Base-by-base conservation (phyloP, 1,284 basidiomycete species). In the Cutaneotrichosporon cutaneum region DNA sequence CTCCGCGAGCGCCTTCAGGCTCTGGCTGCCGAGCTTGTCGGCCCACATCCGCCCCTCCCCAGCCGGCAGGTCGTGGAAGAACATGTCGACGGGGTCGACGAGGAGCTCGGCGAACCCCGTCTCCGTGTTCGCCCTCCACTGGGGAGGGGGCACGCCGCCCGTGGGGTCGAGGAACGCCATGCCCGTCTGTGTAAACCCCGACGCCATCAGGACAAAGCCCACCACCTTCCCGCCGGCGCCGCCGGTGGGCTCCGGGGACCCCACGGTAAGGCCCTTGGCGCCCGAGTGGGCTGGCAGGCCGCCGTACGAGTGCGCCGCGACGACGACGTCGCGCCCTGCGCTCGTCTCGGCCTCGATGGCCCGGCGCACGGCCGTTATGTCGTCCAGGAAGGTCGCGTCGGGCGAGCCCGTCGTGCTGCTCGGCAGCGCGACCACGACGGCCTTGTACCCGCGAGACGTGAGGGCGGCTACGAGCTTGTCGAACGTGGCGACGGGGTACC, bases 31-130 rank as follows among this genome's bases (percentile, higher is more conserved):
- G n/a, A 56, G 42, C 42, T 35, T 9, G 3, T 10, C n/a, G 18
- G 42, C 30, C 54, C 54, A 56, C 27, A 9, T n/a, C 27, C 18
- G 26, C 7, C 18, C 54, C 42, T 56, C 54, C 21, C 47, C 42
- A 8, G 22, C n/a, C 7, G 54, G 54, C 10, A 56, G n/a, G 42
- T 56, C 54, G 54, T 56, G 54, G 54, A 47, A 56, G 42, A 56
- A 56, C 42, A 56, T 32, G 42, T 56, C 54, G 54, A 45, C 42
- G 1, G 54, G 54, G 42, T 56, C 54, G 42, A 33, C 54, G 27
- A 56, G 4, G 3, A 56, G 42, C 18, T 56, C 54, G n/a, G 54
- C 54, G 13, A 47, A 56, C 11, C 54, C 54, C 27, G 42, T 56
- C 9, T 47, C 54, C 44, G 27, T 47, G 42, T 56, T 56, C 4